These are phyloP conservation scores for Lepraria neglecta DNA, from an alignment of 495 filamentous ascomycete genomes.

Conservation along the genomic window DNA sequence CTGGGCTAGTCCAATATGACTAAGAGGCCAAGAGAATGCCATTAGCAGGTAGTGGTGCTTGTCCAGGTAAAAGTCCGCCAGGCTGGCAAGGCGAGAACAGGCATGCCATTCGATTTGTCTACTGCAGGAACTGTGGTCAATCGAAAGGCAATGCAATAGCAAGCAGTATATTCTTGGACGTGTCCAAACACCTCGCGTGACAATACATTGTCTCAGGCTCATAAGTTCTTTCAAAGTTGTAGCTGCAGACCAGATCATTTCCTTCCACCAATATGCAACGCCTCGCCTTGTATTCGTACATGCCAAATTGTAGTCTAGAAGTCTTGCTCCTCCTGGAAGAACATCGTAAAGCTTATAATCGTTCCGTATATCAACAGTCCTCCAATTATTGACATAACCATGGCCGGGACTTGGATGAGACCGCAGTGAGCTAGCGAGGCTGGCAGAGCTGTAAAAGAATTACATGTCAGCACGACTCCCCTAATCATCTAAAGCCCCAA, in stretches of 20 bases:
- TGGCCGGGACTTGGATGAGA: constrained; percentile 73
- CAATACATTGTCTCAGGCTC: not conserved
- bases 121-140: no score
- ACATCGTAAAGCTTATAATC: constrained; percentile 95
- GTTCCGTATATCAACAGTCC: constrained; percentile 95
- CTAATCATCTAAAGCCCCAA: not conserved
- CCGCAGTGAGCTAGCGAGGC: constrained; percentile 76
- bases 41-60: no score
- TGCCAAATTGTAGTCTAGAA: constrained; percentile 41
- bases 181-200: not conserved
- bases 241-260: no score
- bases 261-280: not conserved
- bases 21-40: no score
- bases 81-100: no score
- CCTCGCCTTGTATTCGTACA: constrained; percentile 11
- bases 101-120: no score
- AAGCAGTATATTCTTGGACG: not conserved
- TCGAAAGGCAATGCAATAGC: no score
- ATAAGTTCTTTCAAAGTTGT: not conserved
- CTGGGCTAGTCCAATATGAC: no score
- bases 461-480: not conserved
- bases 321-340: constrained; percentile 94
- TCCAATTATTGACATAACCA: constrained; percentile 91
- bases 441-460: constrained; percentile 66
- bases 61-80: no score